Evolutionary conservation across 345 rosid genomes (phyloP).

Genomic region (Acer saccharum): DNA sequence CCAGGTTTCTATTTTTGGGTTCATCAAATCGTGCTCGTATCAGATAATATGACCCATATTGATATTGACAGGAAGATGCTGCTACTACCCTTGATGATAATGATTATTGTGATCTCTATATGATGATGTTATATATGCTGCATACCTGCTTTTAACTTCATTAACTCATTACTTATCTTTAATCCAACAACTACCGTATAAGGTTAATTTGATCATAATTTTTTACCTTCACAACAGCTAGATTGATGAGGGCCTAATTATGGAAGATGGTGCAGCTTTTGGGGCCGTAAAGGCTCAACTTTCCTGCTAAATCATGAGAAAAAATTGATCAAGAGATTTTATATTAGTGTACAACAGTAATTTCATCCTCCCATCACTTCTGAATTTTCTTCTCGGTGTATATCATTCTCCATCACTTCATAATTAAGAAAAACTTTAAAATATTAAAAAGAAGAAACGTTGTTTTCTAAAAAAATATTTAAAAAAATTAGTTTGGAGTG

Average conservation of each 20-base stretch:
- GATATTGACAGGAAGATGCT: constrained; percentile 1
- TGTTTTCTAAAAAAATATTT: too few relatives aligned
- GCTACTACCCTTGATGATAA: not conserved
- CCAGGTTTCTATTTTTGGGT: too few relatives aligned
- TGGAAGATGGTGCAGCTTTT: constrained; percentile 15
- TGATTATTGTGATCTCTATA: not conserved
- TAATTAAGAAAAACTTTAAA: too few relatives aligned
- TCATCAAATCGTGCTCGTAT: too few relatives aligned
- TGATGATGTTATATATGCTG: constrained; percentile 6
- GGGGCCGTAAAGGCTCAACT: constrained; percentile 27
- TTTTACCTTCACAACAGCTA: constrained; percentile 4
- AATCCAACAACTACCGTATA: not conserved
- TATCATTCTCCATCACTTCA: too few relatives aligned
- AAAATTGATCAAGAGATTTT: constrained; percentile 6
- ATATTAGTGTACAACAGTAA: constrained; percentile 18
- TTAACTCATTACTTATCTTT: not conserved
- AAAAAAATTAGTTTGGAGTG: too few relatives aligned
- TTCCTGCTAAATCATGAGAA: constrained; percentile 24
- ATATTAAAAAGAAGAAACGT: too few relatives aligned
- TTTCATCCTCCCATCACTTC: too few relatives aligned
- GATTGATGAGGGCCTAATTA: constrained; percentile 7
- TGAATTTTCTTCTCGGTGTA: too few relatives aligned
- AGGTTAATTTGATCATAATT: not conserved
- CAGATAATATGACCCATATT: not conserved
- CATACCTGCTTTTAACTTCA: not conserved